Percentiles rank a stretch among this genome's conserved stretches.
phyloP scores from a whole-genome alignment of 495 filamentous ascomycete genomes.

The Penicillium turbatum region DNA sequence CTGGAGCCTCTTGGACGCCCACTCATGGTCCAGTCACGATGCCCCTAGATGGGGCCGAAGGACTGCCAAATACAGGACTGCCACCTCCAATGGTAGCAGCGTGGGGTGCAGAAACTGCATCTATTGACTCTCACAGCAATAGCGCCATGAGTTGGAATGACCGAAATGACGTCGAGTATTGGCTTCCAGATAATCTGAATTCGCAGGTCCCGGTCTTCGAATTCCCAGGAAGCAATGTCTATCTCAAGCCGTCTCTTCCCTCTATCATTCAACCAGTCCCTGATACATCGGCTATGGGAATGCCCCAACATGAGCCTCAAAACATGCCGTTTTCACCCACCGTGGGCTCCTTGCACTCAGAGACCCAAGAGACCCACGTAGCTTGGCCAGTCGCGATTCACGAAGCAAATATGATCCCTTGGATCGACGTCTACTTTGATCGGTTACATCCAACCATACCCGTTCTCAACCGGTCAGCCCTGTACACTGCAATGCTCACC shows the following conservation, averaged over 20 bases:
- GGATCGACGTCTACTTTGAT: slow-evolving; percentile 79
- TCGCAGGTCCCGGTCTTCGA: slow-evolving; percentile 35
- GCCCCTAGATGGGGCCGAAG: slow-evolving; percentile 19
- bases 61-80: slow-evolving; percentile 17
- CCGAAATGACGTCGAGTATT: slow-evolving; percentile 35
- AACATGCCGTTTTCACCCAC: slow-evolving; percentile 22
- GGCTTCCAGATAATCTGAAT: slow-evolving; percentile 39
- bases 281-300: slow-evolving; percentile 18
- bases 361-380: slow-evolving; percentile 17
- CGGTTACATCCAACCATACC: slow-evolving; percentile 79
- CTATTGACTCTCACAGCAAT: slow-evolving; percentile 24
- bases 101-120: slow-evolving; percentile 23
- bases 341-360: slow-evolving; percentile 17
- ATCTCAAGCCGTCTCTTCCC: slow-evolving; percentile 38
- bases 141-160: slow-evolving; percentile 31
- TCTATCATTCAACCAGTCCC: slow-evolving; percentile 34
- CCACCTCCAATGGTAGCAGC: slow-evolving; percentile 17
- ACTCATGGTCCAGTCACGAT: slow-evolving; percentile 21
- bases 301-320: slow-evolving; percentile 19
- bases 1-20: slow-evolving; percentile 20
- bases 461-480: slow-evolving; percentile 61
- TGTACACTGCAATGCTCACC: slow-evolving; percentile 56
- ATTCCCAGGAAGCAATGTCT: slow-evolving; percentile 38
- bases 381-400: slow-evolving; percentile 38
- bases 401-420: slow-evolving; percentile 46